Evolutionary conservation across 495 filamentous ascomycete species (phyloP).

Genomic region (Cryomyces antarcticus): DNA sequence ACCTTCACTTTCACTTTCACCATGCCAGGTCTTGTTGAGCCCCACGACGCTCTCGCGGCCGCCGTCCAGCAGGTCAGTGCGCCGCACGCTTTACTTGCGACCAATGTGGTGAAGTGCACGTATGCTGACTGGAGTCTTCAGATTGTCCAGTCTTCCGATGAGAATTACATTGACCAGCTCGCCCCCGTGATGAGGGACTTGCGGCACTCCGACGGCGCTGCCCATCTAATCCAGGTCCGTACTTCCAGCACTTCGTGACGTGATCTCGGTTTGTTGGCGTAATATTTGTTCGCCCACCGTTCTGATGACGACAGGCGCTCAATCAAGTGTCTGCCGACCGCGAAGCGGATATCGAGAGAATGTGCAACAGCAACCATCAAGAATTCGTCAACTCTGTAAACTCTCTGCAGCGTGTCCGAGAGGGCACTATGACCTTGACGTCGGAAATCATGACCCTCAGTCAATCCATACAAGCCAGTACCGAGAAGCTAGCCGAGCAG

Average conservation of each 20-base stretch:
- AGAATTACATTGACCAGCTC: constrained; percentile 85
- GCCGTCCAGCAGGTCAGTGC: constrained; percentile 20
- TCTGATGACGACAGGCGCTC: constrained; percentile 29
- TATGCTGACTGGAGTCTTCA: not conserved
- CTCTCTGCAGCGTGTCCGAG: constrained; percentile 71
- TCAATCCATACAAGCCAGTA: constrained; percentile 86
- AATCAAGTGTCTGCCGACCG: constrained; percentile 64
- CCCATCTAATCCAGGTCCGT: constrained; percentile 36
- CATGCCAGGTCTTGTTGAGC: constrained; percentile 13
- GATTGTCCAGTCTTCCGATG: constrained; percentile 45
- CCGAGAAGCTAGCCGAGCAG: constrained; percentile 81
- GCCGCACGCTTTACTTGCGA: not conserved
- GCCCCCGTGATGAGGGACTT: constrained; percentile 86
- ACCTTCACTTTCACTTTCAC: too few species aligned
- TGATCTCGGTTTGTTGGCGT: too few species aligned
- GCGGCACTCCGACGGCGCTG: constrained; percentile 49
- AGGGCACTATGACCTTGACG: constrained; percentile 71
- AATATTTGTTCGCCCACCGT: too few species aligned
- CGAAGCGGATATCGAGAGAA: constrained; percentile 79
- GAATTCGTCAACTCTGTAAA: constrained; percentile 89
- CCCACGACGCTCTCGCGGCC: constrained; percentile 15
- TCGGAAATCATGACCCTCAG: constrained; percentile 84
- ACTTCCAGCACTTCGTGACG: too few species aligned
- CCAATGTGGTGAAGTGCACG: not conserved
- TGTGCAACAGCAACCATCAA: constrained; percentile 89